These are phyloP conservation scores for Xylaria palmicola DNA, from an alignment of 495 filamentous ascomycete genomes.

Conservation along the genomic window DNA sequence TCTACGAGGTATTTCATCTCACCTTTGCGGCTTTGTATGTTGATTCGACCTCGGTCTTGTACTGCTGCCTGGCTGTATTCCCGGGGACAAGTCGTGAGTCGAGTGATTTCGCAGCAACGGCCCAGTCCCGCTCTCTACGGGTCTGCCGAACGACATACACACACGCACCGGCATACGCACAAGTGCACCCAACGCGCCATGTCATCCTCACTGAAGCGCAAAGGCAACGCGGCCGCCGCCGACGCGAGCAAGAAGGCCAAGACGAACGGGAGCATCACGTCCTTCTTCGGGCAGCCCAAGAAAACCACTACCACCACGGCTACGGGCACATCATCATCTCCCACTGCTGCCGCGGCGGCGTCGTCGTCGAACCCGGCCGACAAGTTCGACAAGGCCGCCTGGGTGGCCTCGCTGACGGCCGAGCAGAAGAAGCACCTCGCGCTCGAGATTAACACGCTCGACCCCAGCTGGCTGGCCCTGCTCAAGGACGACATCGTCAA, in stretches of 20 bases:
- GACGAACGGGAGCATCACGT: slow-evolving; percentile 51
- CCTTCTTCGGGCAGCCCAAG: slow-evolving; percentile 53
- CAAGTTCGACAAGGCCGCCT: slow-evolving; percentile 85
- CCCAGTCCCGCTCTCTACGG: not conserved
- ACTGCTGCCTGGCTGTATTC: not conserved
- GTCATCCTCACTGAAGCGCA: slow-evolving; percentile 67
- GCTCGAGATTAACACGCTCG: slow-evolving; percentile 86
- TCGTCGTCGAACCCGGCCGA: slow-evolving; percentile 23
- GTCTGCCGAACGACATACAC: not conserved
- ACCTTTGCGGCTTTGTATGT: not conserved
- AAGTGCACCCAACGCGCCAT: slow-evolving; percentile 22
- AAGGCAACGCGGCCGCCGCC: slow-evolving; percentile 51
- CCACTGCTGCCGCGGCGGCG: slow-evolving; percentile 14
- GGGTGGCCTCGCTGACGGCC: slow-evolving; percentile 71
- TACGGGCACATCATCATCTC: slow-evolving; percentile 13
- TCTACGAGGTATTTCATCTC: too few species aligned
- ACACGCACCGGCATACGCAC: not conserved
- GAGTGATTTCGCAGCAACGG: not conserved
- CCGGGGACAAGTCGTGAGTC: not conserved
- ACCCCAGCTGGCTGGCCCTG: slow-evolving; percentile 85
- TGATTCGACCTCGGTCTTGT: not conserved
- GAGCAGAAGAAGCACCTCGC: slow-evolving; percentile 82
- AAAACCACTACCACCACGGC: slow-evolving; percentile 8
- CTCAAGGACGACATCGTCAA: slow-evolving; percentile 79
- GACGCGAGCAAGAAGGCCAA: slow-evolving; percentile 71